Conservation (phyloP, 768 basidiomycete species). For the Podaxis mareebaensis region DNA sequence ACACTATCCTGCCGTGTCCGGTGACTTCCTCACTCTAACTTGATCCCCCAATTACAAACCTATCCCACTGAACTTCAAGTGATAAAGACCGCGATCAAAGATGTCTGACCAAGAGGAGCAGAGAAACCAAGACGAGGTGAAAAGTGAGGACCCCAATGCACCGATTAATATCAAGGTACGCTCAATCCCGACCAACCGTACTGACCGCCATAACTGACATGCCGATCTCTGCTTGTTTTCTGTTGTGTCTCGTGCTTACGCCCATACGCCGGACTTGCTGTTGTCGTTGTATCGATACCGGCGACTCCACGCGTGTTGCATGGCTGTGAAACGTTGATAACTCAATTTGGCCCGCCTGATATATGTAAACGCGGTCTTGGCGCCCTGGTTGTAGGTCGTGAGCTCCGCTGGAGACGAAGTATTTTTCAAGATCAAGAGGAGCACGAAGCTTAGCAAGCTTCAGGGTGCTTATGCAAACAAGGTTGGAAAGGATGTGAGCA, state of each 20-base stretch:
- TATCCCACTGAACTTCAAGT: neutral
- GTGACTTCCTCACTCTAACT: neutral
- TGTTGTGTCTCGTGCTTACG: neutral
- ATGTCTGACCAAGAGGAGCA: conserved; percentile 59
- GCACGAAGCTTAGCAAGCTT: conserved; percentile 89
- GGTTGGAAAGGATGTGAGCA: conserved; percentile 85
- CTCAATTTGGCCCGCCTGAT: neutral
- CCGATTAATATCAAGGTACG: conserved; percentile 81
- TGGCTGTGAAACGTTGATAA: neutral
- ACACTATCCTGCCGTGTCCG: neutral
- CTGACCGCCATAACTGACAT: neutral
- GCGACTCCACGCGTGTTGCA: neutral
- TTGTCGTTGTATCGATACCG: neutral
- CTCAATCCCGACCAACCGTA: neutral
- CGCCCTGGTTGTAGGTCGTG: conserved; percentile 54
- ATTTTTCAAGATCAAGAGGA: conserved; percentile 96
- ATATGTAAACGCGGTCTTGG: conserved; percentile 12
- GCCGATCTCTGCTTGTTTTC: neutral
- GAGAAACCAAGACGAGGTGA: conserved; percentile 43
- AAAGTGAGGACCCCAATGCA: conserved; percentile 57
- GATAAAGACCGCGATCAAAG: neutral
- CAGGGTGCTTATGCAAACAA: conserved; percentile 91
- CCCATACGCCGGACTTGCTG: neutral
- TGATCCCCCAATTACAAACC: neutral
- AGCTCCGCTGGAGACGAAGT: conserved; percentile 82